Conservation (phyloP, 2,329 filamentous ascomycete species). For the Chaetomium strumarium region DNA sequence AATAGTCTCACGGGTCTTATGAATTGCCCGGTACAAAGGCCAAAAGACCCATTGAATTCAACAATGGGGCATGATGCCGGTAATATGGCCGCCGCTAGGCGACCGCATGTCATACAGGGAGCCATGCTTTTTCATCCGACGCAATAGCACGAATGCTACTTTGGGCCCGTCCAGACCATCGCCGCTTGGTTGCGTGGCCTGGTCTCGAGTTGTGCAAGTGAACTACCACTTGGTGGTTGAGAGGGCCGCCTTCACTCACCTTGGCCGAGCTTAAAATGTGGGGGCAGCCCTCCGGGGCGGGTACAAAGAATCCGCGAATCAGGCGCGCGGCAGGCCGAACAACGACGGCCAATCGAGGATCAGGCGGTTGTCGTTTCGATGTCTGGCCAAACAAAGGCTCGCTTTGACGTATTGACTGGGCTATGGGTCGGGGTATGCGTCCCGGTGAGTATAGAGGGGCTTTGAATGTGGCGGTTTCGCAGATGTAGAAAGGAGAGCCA, state of each 20-base stretch:
- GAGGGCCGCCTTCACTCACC: conserved; percentile 16
- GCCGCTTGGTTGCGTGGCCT: not conserved
- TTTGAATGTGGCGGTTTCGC: not conserved
- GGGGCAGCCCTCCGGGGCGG: conserved; percentile 1
- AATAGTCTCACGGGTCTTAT: not conserved
- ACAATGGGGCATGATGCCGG: conserved; percentile 2
- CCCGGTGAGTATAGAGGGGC: not conserved
- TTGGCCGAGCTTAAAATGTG: conserved; percentile 15
- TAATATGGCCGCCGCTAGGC: conserved; percentile 12
- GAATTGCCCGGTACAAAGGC: not conserved
- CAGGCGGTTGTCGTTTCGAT: conserved; percentile 19
- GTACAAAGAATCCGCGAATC: conserved; percentile 6
- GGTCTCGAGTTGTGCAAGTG: conserved; percentile 13
- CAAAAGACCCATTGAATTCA: conserved; percentile 4
- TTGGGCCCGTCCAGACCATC: not conserved
- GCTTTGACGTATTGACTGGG: conserved; percentile 8
- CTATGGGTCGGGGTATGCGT: not conserved
- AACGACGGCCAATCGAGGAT: conserved; percentile 16
- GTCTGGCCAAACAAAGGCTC: conserved; percentile 13
- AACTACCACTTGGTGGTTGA: conserved; percentile 17
- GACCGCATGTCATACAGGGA: not conserved
- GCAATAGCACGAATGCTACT: not conserved
- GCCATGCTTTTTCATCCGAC: not conserved
- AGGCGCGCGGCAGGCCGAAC: conserved; percentile 23
- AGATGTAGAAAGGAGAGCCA: too few relatives aligned